Evolutionary conservation across 805 yeast genomes (phyloP), one percentile per base, ranked within the genome.

Genomic region (Saturnispora saitoi): DNA sequence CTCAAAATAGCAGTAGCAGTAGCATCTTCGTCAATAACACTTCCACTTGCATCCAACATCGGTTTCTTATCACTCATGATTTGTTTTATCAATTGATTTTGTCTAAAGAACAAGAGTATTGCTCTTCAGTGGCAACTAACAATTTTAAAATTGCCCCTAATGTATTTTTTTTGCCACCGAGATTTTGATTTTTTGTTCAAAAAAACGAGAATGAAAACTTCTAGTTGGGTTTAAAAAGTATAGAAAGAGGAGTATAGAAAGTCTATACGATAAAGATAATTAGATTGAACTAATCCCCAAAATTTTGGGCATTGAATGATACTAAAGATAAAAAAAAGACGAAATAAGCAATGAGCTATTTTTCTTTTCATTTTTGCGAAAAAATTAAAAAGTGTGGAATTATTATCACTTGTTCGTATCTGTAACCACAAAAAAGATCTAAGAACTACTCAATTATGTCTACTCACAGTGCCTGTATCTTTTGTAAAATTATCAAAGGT

Each of bases 1-100:
- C 96, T 85, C 62, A 93, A 75, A 63, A 93, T 93, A 42, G 99
- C 99, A 48, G 98, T 93, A 56, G 99, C 99, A 47, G 96, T 88
- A 4, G 64, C 57, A 53, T 67, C 71, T 49, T 67, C 70, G 22
- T 49, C 63, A 7, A 54, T 53, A 2, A 63, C 68, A 44, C 54
- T 61, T 20, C 71, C 71, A 32, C 70, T 66, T 20, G 63, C 69
- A 50, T 67, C 71, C 44, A 67, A 58, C 46, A 65, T 54, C 7
- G 70, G 66, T 49, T 67, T 66, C 60, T 66, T 67, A 32, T 45
- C 48, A 41, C 37, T 42, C 56, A 53, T 53, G 19, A 10, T 34
- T 34, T 12, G 11, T 17, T 15, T 4, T 17, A 34, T 34, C 14
- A 20, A 36, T 24, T 4, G 30, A 36, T 24, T 24, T 24, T 24